Conservation (phyloP, 2,329 filamentous ascomycete species). For the Onygenales sp. region DNA sequence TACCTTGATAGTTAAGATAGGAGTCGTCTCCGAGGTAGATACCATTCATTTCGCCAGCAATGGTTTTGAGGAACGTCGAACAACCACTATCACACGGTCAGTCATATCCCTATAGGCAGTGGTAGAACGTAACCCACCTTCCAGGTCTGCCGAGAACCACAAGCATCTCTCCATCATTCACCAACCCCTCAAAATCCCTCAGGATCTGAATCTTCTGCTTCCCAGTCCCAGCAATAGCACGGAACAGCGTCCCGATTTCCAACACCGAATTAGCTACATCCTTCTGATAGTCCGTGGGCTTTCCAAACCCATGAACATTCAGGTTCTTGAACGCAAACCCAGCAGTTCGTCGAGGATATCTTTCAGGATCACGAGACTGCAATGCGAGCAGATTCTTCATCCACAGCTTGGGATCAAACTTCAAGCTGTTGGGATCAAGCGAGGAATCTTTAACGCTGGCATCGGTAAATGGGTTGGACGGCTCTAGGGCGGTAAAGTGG, state of each 20-base stretch:
- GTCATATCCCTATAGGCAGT: not conserved
- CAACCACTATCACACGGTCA: slow-evolving; percentile 40
- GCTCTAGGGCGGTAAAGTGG: not conserved
- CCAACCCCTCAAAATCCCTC: slow-evolving; percentile 52
- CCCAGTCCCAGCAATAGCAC: slow-evolving; percentile 14
- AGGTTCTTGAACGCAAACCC: slow-evolving; percentile 31
- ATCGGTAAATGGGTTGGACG: slow-evolving; percentile 26
- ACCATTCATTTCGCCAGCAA: slow-evolving; percentile 74
- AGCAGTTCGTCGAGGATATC: slow-evolving; percentile 26
- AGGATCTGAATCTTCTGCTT: slow-evolving; percentile 49
- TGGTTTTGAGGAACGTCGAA: slow-evolving; percentile 74
- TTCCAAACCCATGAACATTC: slow-evolving; percentile 28
- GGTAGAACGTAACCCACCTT: slow-evolving; percentile 16
- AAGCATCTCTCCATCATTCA: slow-evolving; percentile 50
- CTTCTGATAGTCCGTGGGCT: slow-evolving; percentile 35
- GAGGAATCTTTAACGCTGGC: slow-evolving; percentile 18
- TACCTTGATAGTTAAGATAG: slow-evolving; percentile 67
- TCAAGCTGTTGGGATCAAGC: slow-evolving; percentile 35
- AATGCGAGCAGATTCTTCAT: slow-evolving; percentile 36
- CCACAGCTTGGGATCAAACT: slow-evolving; percentile 39
- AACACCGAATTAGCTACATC: slow-evolving; percentile 33
- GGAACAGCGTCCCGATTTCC: slow-evolving; percentile 21
- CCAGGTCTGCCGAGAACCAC: slow-evolving; percentile 45
- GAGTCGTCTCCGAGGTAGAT: slow-evolving; percentile 61
- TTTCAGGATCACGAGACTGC: slow-evolving; percentile 24